These are phyloP conservation scores for Mucor racemosus DNA, from an alignment of 371 early-diverging fungal species.

Conservation along the genomic window DNA sequence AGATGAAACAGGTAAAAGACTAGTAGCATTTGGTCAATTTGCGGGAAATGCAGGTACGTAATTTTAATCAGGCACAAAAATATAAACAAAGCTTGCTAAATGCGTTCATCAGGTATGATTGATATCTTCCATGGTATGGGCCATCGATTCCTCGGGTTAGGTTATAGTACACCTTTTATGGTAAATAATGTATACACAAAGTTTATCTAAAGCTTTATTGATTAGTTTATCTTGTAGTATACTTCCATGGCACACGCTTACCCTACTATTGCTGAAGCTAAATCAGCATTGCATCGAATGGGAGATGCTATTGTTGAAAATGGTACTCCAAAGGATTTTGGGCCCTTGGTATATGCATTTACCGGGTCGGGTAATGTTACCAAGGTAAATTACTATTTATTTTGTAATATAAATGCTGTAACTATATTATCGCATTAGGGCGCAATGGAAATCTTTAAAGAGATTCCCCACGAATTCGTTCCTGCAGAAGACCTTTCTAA, in stretches of 20 bases:
- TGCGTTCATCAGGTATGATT: slow-evolving; percentile 69
- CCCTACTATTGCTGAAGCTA: slow-evolving; percentile 78
- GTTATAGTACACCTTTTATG: slow-evolving; percentile 94
- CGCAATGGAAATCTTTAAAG: slow-evolving; percentile 88
- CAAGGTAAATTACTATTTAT: slow-evolving; percentile 47
- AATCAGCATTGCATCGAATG: slow-evolving; percentile 72
- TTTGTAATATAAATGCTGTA: background rate
- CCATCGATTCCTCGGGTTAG: slow-evolving; percentile 85
- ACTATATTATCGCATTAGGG: slow-evolving; percentile 53
- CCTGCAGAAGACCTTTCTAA: slow-evolving; percentile 78
- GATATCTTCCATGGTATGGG: slow-evolving; percentile 94
- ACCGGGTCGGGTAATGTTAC: slow-evolving; percentile 97
- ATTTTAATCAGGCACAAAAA: background rate
- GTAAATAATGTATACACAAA: slow-evolving; percentile 39
- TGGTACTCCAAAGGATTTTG: slow-evolving; percentile 87
- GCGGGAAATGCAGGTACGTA: slow-evolving; percentile 92
- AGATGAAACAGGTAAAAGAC: slow-evolving; percentile 73
- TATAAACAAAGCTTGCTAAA: background rate
- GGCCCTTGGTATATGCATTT: slow-evolving; percentile 90
- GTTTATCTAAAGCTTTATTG: background rate
- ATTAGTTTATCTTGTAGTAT: slow-evolving; percentile 44
- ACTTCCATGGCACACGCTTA: slow-evolving; percentile 90
- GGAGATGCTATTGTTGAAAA: slow-evolving; percentile 84
- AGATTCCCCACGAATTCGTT: slow-evolving; percentile 92
- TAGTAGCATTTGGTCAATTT: slow-evolving; percentile 91